Conservation (phyloP, 192 early-diverging fungal genomes). For the Haplosporangium gracile region DNA sequence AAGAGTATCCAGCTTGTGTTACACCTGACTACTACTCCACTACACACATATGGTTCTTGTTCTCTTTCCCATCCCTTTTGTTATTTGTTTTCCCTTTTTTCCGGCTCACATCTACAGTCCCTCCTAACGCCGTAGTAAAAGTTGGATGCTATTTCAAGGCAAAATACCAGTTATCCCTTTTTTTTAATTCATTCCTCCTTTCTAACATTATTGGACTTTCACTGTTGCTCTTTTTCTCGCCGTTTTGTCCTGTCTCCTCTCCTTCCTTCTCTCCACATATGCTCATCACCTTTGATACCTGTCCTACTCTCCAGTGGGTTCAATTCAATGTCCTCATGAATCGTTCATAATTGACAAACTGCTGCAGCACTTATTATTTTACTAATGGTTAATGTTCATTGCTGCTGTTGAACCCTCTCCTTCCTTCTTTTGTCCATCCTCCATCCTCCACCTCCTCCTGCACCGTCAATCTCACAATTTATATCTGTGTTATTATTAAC, state of each 20-base stretch:
- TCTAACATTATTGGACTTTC: background rate
- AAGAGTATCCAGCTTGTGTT: too few relatives aligned
- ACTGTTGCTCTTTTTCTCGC: background rate
- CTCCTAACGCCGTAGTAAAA: background rate
- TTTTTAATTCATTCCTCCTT: background rate
- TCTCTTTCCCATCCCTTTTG: background rate
- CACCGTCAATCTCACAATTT: background rate
- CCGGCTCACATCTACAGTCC: background rate
- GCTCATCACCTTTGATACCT: background rate
- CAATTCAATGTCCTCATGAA: background rate
- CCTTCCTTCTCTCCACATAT: background rate
- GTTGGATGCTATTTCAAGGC: background rate
- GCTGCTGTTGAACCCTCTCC: background rate
- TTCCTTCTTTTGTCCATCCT: background rate
- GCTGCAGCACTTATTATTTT: too few relatives aligned
- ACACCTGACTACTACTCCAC: too few relatives aligned
- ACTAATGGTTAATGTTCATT: too few relatives aligned
- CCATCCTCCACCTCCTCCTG: background rate
- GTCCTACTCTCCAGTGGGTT: background rate
- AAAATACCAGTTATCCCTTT: background rate
- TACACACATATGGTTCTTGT: too few relatives aligned
- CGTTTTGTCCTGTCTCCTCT: slow-evolving; percentile 6
- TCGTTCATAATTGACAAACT: too few relatives aligned
- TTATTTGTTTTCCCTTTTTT: background rate
- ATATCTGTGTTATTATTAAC: background rate